These are phyloP conservation scores for Collybiopsis luxurians DNA, from an alignment of 768 basidiomycete genomes.

Conservation along the genomic window DNA sequence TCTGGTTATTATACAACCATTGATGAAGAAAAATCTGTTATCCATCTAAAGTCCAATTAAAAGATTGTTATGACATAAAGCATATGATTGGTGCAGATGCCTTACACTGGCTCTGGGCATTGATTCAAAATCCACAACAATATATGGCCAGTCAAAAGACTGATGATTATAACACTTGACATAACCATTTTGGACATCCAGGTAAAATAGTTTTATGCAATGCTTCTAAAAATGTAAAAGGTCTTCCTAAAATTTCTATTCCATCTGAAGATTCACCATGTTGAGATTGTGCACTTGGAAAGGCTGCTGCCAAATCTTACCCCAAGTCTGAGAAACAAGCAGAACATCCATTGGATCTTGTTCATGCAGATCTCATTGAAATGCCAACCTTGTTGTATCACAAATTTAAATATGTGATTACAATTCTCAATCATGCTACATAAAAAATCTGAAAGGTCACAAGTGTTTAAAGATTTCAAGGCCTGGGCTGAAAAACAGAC, in stretches of 20 bases:
- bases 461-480: too few relatives aligned
- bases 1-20: too few relatives aligned
- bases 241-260: neutral
- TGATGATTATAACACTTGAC: neutral
- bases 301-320: slow-evolving; percentile 19
- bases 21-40: too few relatives aligned
- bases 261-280: slow-evolving; percentile 10
- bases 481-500: too few relatives aligned
- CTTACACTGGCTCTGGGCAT: too few relatives aligned
- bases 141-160: too few relatives aligned
- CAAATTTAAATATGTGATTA: neutral
- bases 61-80: too few relatives aligned
- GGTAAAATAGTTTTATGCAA: neutral
- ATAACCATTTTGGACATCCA: neutral
- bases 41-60: too few relatives aligned
- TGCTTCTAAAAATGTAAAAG: neutral
- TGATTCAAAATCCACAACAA: too few relatives aligned
- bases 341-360: slow-evolving; percentile 13
- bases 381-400: neutral
- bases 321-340: slow-evolving; percentile 11
- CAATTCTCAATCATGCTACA: neutral
- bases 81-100: too few relatives aligned
- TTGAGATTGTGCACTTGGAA: slow-evolving; percentile 18
- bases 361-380: slow-evolving; percentile 23
- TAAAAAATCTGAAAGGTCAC: neutral